Percentiles rank a stretch among this genome's conserved stretches.
phyloP scores from a whole-genome alignment of 148 eudicot species.

The Tetragonia tetragonoides region DNA sequence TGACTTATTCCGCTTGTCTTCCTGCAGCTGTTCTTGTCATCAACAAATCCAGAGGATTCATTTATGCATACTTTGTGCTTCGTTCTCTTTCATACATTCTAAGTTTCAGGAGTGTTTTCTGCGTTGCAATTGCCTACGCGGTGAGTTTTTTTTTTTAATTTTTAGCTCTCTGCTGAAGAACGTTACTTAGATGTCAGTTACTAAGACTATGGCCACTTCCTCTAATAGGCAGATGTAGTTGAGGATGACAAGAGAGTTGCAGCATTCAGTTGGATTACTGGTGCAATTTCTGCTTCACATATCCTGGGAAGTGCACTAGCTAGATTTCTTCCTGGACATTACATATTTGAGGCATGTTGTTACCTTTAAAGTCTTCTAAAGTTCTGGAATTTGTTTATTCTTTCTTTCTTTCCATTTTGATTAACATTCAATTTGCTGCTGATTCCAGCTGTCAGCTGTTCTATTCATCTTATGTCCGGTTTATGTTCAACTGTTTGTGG shows the following conservation, averaged over 20 bases:
- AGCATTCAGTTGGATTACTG: slow-evolving; percentile 79
- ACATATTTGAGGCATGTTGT: slow-evolving; percentile 57
- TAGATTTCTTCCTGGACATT: slow-evolving; percentile 55
- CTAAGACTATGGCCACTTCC: slow-evolving; percentile 6
- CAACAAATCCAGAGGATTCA: slow-evolving; percentile 46
- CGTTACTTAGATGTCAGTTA: background rate
- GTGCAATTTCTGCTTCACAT: slow-evolving; percentile 69
- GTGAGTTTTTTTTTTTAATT: slow-evolving; percentile 39
- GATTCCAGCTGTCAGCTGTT: slow-evolving; percentile 54
- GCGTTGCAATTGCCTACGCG: slow-evolving; percentile 77
- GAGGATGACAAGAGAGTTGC: slow-evolving; percentile 61
- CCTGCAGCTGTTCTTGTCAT: slow-evolving; percentile 65
- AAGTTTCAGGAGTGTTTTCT: slow-evolving; percentile 73
- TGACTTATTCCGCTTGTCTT: background rate
- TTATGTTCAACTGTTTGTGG: slow-evolving; percentile 52
- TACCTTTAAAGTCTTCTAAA: slow-evolving; percentile 18
- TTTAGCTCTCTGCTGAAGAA: background rate
- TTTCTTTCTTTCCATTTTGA: background rate
- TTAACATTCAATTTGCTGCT: background rate
- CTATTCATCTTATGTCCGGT: slow-evolving; percentile 55
- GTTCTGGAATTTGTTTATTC: background rate
- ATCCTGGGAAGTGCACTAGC: slow-evolving; percentile 62
- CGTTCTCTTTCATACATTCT: slow-evolving; percentile 59
- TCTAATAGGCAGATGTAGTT: slow-evolving; percentile 66
- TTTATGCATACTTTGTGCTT: slow-evolving; percentile 62